A percentile compares a stretch with the other conserved stretches of the same genome.
phyloP scores from a whole-genome alignment of 73 alveolate genomes.

The Paramecium pentaurelia region DNA sequence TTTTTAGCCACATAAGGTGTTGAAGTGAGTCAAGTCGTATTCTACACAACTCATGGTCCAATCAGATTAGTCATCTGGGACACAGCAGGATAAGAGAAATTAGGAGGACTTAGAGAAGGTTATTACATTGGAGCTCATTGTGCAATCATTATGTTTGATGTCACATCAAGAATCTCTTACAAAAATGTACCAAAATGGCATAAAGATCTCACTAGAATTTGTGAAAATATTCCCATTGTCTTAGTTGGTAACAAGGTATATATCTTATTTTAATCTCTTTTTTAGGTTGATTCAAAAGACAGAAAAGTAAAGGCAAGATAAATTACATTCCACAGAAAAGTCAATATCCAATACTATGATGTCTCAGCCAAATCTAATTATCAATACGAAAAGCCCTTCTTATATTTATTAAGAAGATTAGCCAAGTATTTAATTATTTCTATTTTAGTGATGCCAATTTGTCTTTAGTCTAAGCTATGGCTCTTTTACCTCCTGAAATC shows the following conservation, averaged over 20 bases:
- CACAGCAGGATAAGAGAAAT: conserved; percentile 94
- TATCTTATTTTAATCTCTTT: neutral
- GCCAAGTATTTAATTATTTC: conserved; percentile 58
- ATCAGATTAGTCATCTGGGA: conserved; percentile 88
- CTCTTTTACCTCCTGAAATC: neutral
- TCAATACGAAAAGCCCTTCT: conserved; percentile 99
- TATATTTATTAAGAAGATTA: conserved; percentile 97
- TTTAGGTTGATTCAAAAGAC: conserved; percentile 96
- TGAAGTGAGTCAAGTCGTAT: conserved; percentile 94
- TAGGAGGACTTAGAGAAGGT: conserved; percentile 91
- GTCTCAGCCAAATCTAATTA: conserved; percentile 98
- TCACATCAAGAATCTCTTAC: conserved; percentile 97
- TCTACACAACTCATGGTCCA: conserved; percentile 88
- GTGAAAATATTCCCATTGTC: conserved; percentile 94
- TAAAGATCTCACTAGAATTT: conserved; percentile 95
- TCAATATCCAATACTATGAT: conserved; percentile 98
- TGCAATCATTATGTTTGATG: conserved; percentile 99
- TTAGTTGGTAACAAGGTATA: conserved; percentile 90
- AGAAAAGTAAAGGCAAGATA: conserved; percentile 98
- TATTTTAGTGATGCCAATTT: conserved; percentile 73
- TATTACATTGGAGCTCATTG: conserved; percentile 85
- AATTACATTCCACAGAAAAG: conserved; percentile 98
- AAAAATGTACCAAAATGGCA: conserved; percentile 98
- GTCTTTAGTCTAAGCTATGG: neutral
- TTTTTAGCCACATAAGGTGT: conserved; percentile 92